Conservation (phyloP, 192 early-diverging fungal species). For the Linnemannia elongata region DNA sequence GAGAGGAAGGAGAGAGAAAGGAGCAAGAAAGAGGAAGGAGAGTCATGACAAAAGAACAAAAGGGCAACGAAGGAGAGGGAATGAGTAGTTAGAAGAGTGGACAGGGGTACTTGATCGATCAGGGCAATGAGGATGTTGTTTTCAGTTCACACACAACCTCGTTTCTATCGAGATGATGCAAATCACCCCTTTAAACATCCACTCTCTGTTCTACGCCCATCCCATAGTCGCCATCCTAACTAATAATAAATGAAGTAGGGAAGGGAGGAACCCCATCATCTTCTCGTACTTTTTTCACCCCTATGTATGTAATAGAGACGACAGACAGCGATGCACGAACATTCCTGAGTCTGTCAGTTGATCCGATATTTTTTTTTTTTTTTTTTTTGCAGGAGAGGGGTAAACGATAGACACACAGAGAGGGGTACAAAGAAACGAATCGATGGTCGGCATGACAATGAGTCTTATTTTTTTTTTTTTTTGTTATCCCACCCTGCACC, state of each 20-base stretch:
- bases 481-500: neutral
- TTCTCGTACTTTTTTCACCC: neutral
- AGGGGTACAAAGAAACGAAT: no score
- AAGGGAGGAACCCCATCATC: neutral
- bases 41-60: no score
- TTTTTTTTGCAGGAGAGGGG: conserved; percentile 5
- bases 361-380: neutral
- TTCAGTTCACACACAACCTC: no score
- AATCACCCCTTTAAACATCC: no score
- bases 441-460: neutral
- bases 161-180: no score
- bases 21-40: no score
- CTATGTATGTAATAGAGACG: neutral
- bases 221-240: neutral
- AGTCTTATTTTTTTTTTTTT: neutral
- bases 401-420: neutral
- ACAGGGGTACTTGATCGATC: neutral
- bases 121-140: neutral
- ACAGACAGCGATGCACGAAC: neutral
- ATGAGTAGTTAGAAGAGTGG: neutral
- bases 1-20: no score
- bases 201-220: neutral
- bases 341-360: conserved; percentile 7
- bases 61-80: no score
- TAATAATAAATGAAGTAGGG: neutral